phyloP scores from a whole-genome alignment of 139 green algal genomes.

The Haematococcus lacustris region DNA sequence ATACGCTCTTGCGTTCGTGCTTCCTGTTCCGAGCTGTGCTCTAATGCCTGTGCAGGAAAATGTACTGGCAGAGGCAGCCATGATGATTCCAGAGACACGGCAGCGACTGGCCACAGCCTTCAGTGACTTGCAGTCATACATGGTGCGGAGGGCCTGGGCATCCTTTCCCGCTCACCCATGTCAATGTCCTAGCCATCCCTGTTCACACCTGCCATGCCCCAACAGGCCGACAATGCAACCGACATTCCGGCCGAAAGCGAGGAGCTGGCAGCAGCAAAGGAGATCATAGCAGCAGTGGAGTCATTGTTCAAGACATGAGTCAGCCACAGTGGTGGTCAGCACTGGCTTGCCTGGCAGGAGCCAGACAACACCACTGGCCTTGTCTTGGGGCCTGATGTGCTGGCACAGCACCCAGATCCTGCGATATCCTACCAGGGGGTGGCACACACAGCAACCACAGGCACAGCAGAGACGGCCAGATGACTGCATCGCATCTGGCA shows the following conservation, averaged over 20 bases:
- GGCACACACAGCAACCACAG: no score
- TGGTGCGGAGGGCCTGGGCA: conserved; percentile 61
- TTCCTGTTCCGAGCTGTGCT: neutral
- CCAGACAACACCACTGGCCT: no score
- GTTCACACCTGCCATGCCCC: no score
- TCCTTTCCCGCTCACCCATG: no score
- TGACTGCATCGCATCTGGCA: no score
- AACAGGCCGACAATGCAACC: conserved; percentile 33
- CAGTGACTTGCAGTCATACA: conserved; percentile 50
- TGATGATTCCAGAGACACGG: conserved; percentile 83
- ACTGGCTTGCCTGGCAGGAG: no score
- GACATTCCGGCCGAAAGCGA: conserved; percentile 35
- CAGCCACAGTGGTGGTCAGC: neutral
- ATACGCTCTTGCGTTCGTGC: neutral
- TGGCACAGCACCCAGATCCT: no score
- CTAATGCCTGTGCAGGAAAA: conserved; percentile 60
- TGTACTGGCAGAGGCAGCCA: conserved; percentile 70
- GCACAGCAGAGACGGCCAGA: no score
- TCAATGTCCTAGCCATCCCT: no score
- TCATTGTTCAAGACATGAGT: conserved; percentile 14
- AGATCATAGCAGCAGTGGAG: conserved; percentile 26
- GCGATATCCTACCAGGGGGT: no score
- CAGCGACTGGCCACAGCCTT: conserved; percentile 67
- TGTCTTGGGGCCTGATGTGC: no score
- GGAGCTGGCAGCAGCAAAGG: conserved; percentile 34